Percentiles rank a stretch among this genome's conserved stretches.
Evolutionary conservation across 2,329 filamentous ascomycete species (phyloP).

Genomic region (Tolypocladium paradoxum): DNA sequence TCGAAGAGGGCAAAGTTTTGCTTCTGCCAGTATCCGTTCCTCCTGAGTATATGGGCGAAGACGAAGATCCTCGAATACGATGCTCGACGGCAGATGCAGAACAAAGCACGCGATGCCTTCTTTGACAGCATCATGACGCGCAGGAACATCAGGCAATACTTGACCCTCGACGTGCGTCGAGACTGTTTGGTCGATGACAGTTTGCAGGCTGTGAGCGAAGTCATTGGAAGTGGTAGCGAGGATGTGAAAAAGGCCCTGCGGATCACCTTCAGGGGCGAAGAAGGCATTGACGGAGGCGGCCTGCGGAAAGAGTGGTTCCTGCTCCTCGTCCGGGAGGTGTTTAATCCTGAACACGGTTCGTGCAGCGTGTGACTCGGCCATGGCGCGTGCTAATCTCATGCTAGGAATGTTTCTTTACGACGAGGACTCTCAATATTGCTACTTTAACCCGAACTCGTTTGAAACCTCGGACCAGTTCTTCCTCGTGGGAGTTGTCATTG

Average conservation of each 20-base stretch:
- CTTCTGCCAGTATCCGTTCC: constrained; percentile 88
- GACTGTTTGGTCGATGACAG: constrained; percentile 87
- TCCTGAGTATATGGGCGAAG: constrained; percentile 85
- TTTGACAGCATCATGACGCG: constrained; percentile 78
- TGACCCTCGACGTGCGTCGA: constrained; percentile 66
- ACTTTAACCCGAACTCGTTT: constrained; percentile 85
- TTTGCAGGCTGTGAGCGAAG: constrained; percentile 72
- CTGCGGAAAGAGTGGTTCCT: constrained; percentile 93
- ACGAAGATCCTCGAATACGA: constrained; percentile 85
- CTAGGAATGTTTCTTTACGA: constrained; percentile 86
- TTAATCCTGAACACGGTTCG: constrained; percentile 80
- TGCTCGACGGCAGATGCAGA: constrained; percentile 78
- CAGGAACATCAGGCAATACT: constrained; percentile 63
- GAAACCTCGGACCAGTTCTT: constrained; percentile 90
- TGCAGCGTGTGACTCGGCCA: constrained; percentile 3
- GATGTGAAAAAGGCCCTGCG: constrained; percentile 85
- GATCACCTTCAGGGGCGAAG: constrained; percentile 79
- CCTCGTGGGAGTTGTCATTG: constrained; percentile 76
- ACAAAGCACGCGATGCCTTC: constrained; percentile 78
- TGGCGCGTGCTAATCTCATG: constrained; percentile 4
- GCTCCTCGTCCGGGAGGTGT: constrained; percentile 76
- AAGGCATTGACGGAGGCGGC: constrained; percentile 83
- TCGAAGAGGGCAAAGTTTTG: constrained; percentile 62
- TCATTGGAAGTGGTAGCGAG: constrained; percentile 67
- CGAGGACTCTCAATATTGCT: constrained; percentile 81